Percentiles rank a stretch among this genome's conserved stretches.
These are phyloP conservation scores for Beauveria rudraprayagi DNA, from an alignment of 2,329 filamentous ascomycete genomes.

Conservation along the genomic window DNA sequence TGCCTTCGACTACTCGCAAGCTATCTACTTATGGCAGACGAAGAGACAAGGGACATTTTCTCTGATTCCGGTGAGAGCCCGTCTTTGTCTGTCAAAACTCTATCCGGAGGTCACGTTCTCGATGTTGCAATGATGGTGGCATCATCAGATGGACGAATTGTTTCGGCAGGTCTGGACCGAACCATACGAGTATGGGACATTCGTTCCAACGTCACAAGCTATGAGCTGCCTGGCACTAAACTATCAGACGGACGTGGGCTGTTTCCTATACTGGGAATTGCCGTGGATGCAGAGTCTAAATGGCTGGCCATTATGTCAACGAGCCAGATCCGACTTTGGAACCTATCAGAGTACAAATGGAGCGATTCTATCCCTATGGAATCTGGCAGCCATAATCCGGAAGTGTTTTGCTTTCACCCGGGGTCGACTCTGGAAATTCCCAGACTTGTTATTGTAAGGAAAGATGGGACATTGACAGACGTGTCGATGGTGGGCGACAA, in stretches of 20 bases:
- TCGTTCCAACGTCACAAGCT: conserved; percentile 34
- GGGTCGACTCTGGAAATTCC: conserved; percentile 29
- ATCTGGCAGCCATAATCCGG: conserved; percentile 42
- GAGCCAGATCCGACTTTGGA: conserved; percentile 54
- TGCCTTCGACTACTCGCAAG: conserved; percentile 64
- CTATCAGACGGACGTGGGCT: conserved; percentile 31
- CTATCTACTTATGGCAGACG: conserved; percentile 62
- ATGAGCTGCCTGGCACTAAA: conserved; percentile 33
- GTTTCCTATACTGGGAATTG: conserved; percentile 54
- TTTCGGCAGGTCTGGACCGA: conserved; percentile 64
- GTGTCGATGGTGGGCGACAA: conserved; percentile 24
- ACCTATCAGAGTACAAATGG: conserved; percentile 49
- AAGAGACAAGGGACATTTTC: conserved; percentile 37
- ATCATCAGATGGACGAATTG: conserved; percentile 55
- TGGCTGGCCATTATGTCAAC: conserved; percentile 61
- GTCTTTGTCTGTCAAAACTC: conserved; percentile 50
- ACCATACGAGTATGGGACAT: conserved; percentile 59
- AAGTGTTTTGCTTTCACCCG: conserved; percentile 56
- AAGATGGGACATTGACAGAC: conserved; percentile 56
- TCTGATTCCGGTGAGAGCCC: conserved; percentile 32
- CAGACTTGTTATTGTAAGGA: conserved; percentile 52
- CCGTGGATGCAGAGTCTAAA: conserved; percentile 55
- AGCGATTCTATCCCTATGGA: conserved; percentile 47
- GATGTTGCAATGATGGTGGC: conserved; percentile 60
- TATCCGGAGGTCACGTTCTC: conserved; percentile 56